Evolutionary conservation across 352 stramenopile genomes (phyloP), one percentile per base, ranked within the genome.

Genomic region (Pythium diclinum): DNA sequence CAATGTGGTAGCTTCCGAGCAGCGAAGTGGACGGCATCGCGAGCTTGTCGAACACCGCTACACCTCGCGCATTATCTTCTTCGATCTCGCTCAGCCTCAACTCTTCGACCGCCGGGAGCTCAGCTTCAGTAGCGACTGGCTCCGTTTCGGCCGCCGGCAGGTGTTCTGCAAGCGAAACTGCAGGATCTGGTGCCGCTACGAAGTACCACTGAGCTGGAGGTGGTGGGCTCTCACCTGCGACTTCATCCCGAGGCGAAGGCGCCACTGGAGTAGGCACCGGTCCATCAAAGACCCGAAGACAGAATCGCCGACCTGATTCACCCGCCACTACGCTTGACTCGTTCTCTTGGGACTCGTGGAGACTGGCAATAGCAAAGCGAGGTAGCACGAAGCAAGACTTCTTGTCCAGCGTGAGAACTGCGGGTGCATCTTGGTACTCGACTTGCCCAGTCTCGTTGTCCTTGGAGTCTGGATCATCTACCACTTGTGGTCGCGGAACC

Each of bases 281-380:
- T 2, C 74, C 77, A 67, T 84, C 65, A 54, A 83, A 84, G 6
- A 87, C 59, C 4, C 71, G 69, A 11, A 87, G 23, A 13, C 69
- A 68, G 34, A 87, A 47, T 3, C 33, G 66, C 19, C 78, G 71
- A 32, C 63, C 53, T 9, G 67, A 77, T 52, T 89, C 80, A 13
- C 76, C 76, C 11, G 21, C 8, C 0, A 85, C 74, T 9, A 67
- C 33, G 17, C 40, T 51, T 19, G 48, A 23, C 2, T 48, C 34
- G 32, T 28, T 34, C 19, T 51, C 9, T 9, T 28, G 14, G 6
- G 13, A 21, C 38, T 64, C 46, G 36, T 60, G 49, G 13, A 71
- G 46, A 53, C 47, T 59, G 3, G 36, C 48, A 13, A 54, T 48
- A 6, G 33, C 65, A 23, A 68, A 40, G 25, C 8, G n/a, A 32